Evolutionary conservation across 305 asterid genomes (phyloP), one percentile per base, ranked within the genome.

Genomic region (Fraxinus platypoda): DNA sequence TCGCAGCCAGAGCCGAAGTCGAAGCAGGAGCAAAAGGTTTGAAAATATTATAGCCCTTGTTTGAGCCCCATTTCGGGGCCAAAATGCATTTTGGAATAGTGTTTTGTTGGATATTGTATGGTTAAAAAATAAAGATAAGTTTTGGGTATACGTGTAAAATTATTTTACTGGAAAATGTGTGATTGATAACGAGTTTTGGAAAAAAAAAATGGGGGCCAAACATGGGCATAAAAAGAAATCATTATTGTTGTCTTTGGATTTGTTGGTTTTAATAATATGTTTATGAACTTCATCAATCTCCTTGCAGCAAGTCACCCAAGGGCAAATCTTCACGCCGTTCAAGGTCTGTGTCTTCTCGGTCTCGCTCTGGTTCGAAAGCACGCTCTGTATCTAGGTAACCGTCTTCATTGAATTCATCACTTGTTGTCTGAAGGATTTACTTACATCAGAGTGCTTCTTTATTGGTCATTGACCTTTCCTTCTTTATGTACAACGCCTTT

Each of bases 11-110:
- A 92, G 97, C 83, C 92, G 97, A 28, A 95, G 97, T 84, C 92
- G 97, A 28, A 95, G 98, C 92, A 92, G 95, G 95, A 93, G 98
- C 91, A 90, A 89, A 86, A 94, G 98, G 98, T 93, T 46, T 28
- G 37, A 66, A 82, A 43, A 68, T 83, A 4, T 78, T 28, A 11
- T 43, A 11, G 17, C 52, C 3, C 52, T 43, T 43, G 52, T 43
- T 43, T 43, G 52, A 43, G 52, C 3, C 52, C 52, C 52, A 43
- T 43, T 43, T 43, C 52, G 17, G 5, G 52, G 15, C 13, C 49
- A 38, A 38, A 38, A 38, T 38, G 49, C 49, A 38, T 38, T 38
- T 38, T 43, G 17, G 52, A 43, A 11, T 43, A 43, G 52, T 43
- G 52, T 43, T 43, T 12, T 43, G 52, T 43, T 43, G 52, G 52